Evolutionary conservation across 257 asterid genomes (phyloP).

Genomic region (Echites panduratus): DNA sequence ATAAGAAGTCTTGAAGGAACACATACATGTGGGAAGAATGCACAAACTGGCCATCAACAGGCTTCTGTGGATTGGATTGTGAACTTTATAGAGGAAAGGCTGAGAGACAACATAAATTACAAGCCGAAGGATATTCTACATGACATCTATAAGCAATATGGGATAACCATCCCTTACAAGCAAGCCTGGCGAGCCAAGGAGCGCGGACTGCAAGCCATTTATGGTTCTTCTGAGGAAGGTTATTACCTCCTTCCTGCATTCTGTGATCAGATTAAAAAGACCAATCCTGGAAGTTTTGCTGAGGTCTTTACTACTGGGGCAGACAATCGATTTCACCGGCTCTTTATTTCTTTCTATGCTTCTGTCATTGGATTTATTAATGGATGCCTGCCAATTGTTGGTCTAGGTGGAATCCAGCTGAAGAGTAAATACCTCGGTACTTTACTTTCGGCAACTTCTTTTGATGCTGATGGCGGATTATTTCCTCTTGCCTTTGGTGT

Average conservation of each 20-base stretch:
- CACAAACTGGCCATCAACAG: conserved; percentile 69
- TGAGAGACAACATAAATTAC: conserved; percentile 63
- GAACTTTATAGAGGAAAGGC: conserved; percentile 59
- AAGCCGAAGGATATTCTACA: conserved; percentile 74
- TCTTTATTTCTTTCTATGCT: conserved; percentile 59
- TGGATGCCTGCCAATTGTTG: conserved; percentile 66
- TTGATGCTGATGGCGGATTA: conserved; percentile 70
- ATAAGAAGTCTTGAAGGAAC: conserved; percentile 56
- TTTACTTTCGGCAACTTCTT: conserved; percentile 62
- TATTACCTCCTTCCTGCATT: conserved; percentile 60
- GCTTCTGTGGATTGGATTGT: conserved; percentile 88
- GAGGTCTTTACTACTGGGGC: conserved; percentile 57
- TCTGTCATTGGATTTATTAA: conserved; percentile 51
- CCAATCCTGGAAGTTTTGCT: conserved; percentile 63
- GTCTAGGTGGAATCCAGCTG: conserved; percentile 58
- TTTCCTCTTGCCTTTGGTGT: conserved; percentile 69
- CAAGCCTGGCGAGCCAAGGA: conserved; percentile 95
- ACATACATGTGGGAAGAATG: conserved; percentile 60
- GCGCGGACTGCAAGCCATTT: conserved; percentile 76
- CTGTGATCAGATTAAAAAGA: conserved; percentile 53
- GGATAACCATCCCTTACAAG: conserved; percentile 77
- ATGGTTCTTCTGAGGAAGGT: conserved; percentile 78
- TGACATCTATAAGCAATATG: conserved; percentile 54
- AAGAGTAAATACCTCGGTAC: conserved; percentile 68
- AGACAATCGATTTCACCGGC: conserved; percentile 58